Conservation (phyloP, 148 eudicot genomes). For the Suaeda aralocaspica region DNA sequence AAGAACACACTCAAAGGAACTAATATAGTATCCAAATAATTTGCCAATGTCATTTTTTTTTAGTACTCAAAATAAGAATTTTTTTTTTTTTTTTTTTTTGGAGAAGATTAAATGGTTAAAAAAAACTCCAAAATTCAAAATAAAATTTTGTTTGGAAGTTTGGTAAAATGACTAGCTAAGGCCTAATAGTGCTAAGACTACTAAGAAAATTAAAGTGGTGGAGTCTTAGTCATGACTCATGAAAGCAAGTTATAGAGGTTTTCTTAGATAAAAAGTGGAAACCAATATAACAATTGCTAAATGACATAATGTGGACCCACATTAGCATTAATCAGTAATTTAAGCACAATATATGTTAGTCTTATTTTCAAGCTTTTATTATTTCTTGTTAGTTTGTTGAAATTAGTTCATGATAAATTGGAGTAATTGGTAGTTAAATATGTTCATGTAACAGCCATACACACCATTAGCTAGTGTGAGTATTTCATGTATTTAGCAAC, state of each 20-base stretch:
- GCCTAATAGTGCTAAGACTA: background rate
- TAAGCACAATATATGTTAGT: background rate
- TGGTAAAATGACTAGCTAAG: background rate
- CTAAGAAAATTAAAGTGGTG: constrained; percentile 19
- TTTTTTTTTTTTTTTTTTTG: background rate
- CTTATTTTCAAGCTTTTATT: background rate
- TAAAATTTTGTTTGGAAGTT: constrained; percentile 7
- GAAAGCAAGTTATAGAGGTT: constrained; percentile 7
- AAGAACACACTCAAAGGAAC: constrained; percentile 31
- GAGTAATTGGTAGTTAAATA: background rate
- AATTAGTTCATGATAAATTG: background rate
- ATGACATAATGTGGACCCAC: constrained; percentile 6
- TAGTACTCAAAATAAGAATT: background rate
- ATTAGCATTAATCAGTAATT: no score
- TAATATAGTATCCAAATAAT: constrained; percentile 27
- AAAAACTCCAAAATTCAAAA: background rate
- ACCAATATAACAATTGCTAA: constrained; percentile 1
- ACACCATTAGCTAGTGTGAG: no score
- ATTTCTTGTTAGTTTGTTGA: background rate
- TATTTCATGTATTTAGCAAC: background rate
- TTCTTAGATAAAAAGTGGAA: constrained; percentile 18
- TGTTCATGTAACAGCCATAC: no score
- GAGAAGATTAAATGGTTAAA: background rate
- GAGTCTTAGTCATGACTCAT: constrained; percentile 26
- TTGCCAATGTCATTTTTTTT: constrained; percentile 12